These are phyloP conservation scores for Alternaria conjuncta DNA, from an alignment of 2,329 filamentous ascomycete genomes.

Conservation along the genomic window DNA sequence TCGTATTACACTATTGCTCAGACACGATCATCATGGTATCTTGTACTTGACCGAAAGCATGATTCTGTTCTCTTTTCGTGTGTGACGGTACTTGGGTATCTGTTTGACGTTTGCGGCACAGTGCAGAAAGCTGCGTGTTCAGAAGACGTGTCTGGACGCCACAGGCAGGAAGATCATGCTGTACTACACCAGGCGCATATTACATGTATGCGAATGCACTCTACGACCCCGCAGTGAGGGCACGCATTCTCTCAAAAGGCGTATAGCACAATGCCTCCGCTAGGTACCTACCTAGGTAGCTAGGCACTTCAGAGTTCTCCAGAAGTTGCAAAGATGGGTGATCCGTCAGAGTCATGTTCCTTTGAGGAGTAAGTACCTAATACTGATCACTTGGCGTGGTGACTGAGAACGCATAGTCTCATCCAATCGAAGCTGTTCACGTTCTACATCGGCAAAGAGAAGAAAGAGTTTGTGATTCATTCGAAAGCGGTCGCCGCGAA, in stretches of 20 bases:
- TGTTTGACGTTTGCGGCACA: neutral
- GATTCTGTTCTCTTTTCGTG: neutral
- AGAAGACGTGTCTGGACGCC: constrained; percentile 1
- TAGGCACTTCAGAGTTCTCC: neutral
- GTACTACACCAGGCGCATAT: neutral
- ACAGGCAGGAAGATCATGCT: neutral
- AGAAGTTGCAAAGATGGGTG: constrained; percentile 6
- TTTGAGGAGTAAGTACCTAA: constrained; percentile 16
- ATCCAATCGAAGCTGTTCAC: constrained; percentile 32
- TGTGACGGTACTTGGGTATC: neutral
- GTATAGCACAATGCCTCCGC: neutral
- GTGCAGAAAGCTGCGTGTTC: neutral
- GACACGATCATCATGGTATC: neutral
- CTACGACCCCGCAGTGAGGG: constrained; percentile 7
- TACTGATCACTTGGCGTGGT: neutral
- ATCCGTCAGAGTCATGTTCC: neutral
- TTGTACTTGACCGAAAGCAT: neutral
- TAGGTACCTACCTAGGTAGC: neutral
- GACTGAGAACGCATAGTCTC: constrained; percentile 8
- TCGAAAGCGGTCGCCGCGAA: constrained; percentile 28
- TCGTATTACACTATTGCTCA: neutral
- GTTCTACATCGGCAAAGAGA: constrained; percentile 29
- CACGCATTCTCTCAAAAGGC: neutral
- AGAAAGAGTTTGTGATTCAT: constrained; percentile 22
- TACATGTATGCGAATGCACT: neutral